These are phyloP conservation scores for Porodaedalea pini DNA, from an alignment of 1,284 basidiomycete species.

Conservation along the genomic window DNA sequence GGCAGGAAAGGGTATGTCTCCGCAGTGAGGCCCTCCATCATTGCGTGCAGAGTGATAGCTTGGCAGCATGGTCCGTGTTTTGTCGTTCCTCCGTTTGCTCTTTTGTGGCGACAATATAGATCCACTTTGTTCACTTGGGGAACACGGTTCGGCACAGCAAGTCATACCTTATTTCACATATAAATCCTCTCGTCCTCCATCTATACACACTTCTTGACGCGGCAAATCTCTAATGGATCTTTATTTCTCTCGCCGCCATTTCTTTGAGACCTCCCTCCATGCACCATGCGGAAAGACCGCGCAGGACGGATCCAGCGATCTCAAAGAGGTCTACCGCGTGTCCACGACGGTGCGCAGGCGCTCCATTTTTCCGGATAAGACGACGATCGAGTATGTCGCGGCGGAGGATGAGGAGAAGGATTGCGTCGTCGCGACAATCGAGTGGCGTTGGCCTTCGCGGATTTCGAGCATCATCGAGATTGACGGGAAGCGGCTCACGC, in stretches of 20 bases:
- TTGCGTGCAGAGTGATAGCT: too few relatives aligned
- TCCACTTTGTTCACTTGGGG: background rate
- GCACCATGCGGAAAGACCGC: background rate
- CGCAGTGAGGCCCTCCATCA: too few relatives aligned
- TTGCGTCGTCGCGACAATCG: constrained; percentile 1
- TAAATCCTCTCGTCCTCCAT: too few relatives aligned
- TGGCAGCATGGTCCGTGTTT: too few relatives aligned
- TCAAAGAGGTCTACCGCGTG: constrained; percentile 6
- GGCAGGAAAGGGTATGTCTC: too few relatives aligned
- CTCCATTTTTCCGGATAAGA: constrained; percentile 5
- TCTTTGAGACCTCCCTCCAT: constrained; percentile 10
- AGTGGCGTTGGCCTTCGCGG: constrained; percentile 8
- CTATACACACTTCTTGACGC: background rate
- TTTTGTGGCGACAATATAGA: background rate
- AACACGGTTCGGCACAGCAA: background rate
- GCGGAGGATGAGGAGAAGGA: background rate
- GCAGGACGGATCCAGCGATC: background rate
- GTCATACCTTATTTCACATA: too few relatives aligned
- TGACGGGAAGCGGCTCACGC: background rate
- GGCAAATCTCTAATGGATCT: background rate
- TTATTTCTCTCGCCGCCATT: constrained; percentile 11
- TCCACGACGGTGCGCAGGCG: constrained; percentile 2
- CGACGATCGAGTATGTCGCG: constrained; percentile 10
- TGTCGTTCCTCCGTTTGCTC: too few relatives aligned
- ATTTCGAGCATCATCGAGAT: constrained; percentile 6